phyloP scores from a whole-genome alignment of 306 rosid genomes.

The Phaseolus lunatus region DNA sequence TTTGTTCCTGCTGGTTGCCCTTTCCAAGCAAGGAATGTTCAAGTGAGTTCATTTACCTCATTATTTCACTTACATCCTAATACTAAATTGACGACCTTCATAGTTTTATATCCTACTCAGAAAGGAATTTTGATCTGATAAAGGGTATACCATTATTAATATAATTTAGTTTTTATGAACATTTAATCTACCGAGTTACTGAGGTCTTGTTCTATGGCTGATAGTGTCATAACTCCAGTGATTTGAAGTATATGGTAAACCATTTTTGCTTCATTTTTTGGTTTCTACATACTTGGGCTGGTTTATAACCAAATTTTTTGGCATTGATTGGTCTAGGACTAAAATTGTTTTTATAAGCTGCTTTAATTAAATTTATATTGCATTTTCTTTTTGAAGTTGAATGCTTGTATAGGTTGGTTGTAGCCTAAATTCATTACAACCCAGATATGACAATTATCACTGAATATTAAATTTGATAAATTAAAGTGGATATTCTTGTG shows the following conservation, averaged over 20 bases:
- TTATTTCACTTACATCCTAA: constrained; percentile 26
- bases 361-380: constrained; percentile 6
- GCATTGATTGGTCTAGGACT: not conserved
- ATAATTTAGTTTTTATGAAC: constrained; percentile 15
- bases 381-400: not conserved
- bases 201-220: constrained; percentile 13
- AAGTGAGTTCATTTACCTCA: constrained; percentile 58
- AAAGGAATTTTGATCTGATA: constrained; percentile 35
- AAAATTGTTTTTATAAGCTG: constrained; percentile 12
- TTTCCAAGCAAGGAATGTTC: constrained; percentile 87
- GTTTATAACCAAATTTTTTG: not conserved
- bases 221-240: not conserved
- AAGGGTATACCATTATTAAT: constrained; percentile 7
- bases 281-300: not conserved
- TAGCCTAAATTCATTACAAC: constrained; percentile 25
- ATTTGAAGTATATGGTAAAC: constrained; percentile 18
- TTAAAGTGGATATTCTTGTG: constrained; percentile 19
- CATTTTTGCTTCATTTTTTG: not conserved
- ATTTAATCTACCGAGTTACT: not conserved
- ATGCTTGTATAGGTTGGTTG: constrained; percentile 7
- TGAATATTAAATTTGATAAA: constrained; percentile 33
- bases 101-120: not conserved
- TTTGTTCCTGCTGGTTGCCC: constrained; percentile 99
- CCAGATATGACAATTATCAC: not conserved
- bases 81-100: constrained; percentile 6